These are phyloP conservation scores for Dictyostelium firmibasis DNA, from an alignment of 78 protist species.

Conservation along the genomic window DNA sequence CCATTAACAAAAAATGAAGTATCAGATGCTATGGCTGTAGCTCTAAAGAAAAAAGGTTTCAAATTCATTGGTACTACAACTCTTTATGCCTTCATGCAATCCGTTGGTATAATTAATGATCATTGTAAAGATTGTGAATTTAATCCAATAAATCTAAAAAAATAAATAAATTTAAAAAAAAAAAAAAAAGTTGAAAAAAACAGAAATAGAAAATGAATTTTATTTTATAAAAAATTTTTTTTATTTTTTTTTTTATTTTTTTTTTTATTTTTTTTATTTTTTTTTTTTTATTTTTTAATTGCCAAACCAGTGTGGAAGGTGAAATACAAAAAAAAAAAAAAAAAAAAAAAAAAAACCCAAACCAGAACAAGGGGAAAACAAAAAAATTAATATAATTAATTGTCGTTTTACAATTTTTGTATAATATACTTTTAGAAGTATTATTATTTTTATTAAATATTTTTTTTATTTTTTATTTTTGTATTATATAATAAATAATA, in stretches of 20 bases:
- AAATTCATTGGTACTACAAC: slow-evolving; percentile 59
- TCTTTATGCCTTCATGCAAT: slow-evolving; percentile 70
- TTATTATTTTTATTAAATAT: neutral
- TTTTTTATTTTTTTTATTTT: neutral
- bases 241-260: neutral
- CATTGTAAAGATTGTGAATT: slow-evolving; percentile 14
- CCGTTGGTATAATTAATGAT: slow-evolving; percentile 37
- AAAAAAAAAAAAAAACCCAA: neutral
- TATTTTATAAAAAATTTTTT: neutral
- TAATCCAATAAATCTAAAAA: neutral
- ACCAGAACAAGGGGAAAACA: neutral
- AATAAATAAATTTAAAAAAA: neutral
- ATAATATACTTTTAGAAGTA: neutral
- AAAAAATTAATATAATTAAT: neutral
- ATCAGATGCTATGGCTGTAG: slow-evolving; percentile 46
- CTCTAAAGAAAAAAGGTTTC: slow-evolving; percentile 54
- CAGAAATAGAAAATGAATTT: neutral
- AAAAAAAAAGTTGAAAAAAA: no score
- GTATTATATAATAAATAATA: neutral
- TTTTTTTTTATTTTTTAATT: neutral
- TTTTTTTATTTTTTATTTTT: neutral
- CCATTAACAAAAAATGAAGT: neutral
- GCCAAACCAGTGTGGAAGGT: neutral
- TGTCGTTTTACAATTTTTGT: neutral
- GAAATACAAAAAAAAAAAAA: neutral